Percentiles rank a stretch among this genome's conserved stretches.
These are phyloP conservation scores for Yarrowia osloensis DNA, from an alignment of 805 yeast genomes.

Conservation along the genomic window DNA sequence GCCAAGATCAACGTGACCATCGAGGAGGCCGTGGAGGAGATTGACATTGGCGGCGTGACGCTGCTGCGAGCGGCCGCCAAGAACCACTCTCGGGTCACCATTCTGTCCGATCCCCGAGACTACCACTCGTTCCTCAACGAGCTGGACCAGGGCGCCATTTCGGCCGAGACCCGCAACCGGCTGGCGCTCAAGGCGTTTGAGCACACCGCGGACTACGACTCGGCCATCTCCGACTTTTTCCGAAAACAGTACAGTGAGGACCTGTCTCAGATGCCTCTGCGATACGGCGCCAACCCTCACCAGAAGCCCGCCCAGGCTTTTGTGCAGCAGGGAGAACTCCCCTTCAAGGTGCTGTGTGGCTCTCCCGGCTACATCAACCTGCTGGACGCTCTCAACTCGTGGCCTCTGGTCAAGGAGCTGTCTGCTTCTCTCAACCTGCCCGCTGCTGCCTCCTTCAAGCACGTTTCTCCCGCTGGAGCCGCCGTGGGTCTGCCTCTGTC, in stretches of 20 bases:
- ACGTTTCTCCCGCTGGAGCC: constrained; percentile 98
- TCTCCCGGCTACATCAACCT: constrained; percentile 97
- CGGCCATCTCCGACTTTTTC: constrained; percentile 94
- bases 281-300: constrained; percentile 99
- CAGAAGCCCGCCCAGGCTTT: constrained; percentile 99
- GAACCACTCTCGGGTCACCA: constrained; percentile 94
- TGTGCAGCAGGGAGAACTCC: constrained; percentile 82
- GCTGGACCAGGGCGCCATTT: constrained; percentile 69
- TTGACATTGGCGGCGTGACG: constrained; percentile 98
- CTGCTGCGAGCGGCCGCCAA: constrained; percentile 97
- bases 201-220: constrained; percentile 97
- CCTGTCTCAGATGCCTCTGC: constrained; percentile 82
- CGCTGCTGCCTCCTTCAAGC: constrained; percentile 98
- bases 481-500: constrained; percentile 94
- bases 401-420: constrained; percentile 98
- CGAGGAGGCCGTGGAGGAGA: constrained; percentile 97
- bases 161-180: constrained; percentile 71
- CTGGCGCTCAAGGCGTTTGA: constrained; percentile 96
- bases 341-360: constrained; percentile 90
- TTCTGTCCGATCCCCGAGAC: constrained; percentile 91
- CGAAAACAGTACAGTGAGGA: constrained; percentile 95
- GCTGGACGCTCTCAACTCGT: constrained; percentile 93
- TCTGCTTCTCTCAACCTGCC: constrained; percentile 92
- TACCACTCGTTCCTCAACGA: constrained; percentile 86
- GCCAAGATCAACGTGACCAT: constrained; percentile 94